Percentiles rank a stretch among this genome's conserved stretches.
Conservation (phyloP, 2,329 filamentous ascomycete species). For the Sphaerulina musiva region DNA sequence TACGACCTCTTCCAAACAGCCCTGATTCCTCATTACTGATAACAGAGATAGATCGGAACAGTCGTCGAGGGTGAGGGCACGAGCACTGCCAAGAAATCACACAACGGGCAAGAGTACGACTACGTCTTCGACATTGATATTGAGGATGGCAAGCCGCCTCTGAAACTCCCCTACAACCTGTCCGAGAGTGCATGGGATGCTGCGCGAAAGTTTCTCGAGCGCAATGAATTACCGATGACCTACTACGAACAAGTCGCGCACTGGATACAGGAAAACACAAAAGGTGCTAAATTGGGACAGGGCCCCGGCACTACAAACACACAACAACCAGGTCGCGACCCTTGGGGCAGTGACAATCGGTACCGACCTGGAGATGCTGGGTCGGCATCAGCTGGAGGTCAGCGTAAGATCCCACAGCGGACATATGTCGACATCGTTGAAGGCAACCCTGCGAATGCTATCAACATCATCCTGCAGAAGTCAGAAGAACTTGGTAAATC, state of each 20-base stretch:
- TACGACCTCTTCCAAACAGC: conserved; percentile 32
- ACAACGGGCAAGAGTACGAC: conserved; percentile 84
- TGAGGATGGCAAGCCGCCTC: conserved; percentile 82
- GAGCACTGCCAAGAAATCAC: conserved; percentile 62
- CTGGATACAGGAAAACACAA: conserved; percentile 85
- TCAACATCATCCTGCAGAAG: conserved; percentile 62
- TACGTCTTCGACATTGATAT: conserved; percentile 96
- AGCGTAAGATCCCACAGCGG: conserved; percentile 29
- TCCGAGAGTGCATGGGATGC: conserved; percentile 89
- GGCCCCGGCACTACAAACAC: conserved; percentile 37
- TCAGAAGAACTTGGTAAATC: conserved; percentile 60
- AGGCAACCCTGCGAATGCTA: conserved; percentile 32
- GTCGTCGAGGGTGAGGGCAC: conserved; percentile 83
- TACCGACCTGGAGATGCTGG: conserved; percentile 66
- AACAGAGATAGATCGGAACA: conserved; percentile 65
- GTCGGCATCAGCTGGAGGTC: conserved; percentile 29
- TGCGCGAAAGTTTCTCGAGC: conserved; percentile 81
- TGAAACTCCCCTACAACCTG: conserved; percentile 91
- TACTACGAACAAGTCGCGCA: conserved; percentile 90
- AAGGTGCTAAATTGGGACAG: conserved; percentile 71
- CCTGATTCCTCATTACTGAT: neutral
- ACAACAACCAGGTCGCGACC: conserved; percentile 55
- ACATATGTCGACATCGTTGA: conserved; percentile 29
- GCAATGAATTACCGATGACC: conserved; percentile 78
- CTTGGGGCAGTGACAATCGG: conserved; percentile 69